Conservation (phyloP, 768 basidiomycete species). For the Paxillus ammoniavirescens region DNA sequence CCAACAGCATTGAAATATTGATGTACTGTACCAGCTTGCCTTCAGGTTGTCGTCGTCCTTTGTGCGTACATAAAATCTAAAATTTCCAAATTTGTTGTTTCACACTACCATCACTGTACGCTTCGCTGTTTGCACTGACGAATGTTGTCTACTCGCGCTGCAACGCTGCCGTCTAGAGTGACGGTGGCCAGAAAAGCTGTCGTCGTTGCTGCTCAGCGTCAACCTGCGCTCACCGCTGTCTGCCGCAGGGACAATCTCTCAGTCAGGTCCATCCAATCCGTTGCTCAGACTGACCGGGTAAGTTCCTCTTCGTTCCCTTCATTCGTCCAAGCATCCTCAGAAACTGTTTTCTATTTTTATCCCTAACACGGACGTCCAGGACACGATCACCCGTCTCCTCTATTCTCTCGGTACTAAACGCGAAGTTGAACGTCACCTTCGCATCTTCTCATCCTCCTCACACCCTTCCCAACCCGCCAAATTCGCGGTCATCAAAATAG, state of each 20-base stretch:
- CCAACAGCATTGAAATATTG: constrained; percentile 25
- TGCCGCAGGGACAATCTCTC: constrained; percentile 35
- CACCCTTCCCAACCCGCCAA: constrained; percentile 88
- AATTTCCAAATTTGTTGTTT: no score
- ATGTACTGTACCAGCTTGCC: background rate
- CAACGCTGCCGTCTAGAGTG: constrained; percentile 20
- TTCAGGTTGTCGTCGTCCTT: no score
- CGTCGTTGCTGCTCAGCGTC: constrained; percentile 42
- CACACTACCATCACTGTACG: no score
- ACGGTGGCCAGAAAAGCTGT: constrained; percentile 45
- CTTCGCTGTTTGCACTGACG: no score
- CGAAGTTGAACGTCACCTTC: constrained; percentile 96
- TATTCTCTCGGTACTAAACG: constrained; percentile 97
- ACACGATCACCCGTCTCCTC: constrained; percentile 93
- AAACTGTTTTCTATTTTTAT: background rate
- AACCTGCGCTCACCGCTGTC: constrained; percentile 40
- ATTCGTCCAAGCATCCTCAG: background rate
- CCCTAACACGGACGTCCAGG: constrained; percentile 46
- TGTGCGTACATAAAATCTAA: background rate
- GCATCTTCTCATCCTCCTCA: constrained; percentile 95
- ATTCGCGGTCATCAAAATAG: constrained; percentile 97
- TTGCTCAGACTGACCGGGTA: constrained; percentile 76
- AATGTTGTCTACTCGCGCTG: constrained; percentile 35
- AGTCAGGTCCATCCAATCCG: constrained; percentile 52
- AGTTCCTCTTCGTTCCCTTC: constrained; percentile 19